phyloP scores from a whole-genome alignment of 768 basidiomycete species.

The Zangia roseola region DNA sequence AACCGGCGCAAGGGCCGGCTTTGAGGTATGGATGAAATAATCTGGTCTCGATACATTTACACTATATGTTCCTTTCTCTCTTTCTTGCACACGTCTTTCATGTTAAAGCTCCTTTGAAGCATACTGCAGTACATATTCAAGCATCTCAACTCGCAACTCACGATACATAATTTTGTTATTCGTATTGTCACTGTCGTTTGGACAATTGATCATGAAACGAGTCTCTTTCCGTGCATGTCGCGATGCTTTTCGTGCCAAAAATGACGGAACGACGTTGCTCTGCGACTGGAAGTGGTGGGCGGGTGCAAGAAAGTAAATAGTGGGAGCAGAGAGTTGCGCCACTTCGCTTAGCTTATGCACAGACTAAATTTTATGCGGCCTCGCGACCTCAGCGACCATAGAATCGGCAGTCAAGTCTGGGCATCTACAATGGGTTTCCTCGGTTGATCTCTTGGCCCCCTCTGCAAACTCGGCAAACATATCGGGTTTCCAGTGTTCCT shows the following conservation, averaged over 20 bases:
- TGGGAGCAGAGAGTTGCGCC: no score
- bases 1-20: conserved; percentile 22
- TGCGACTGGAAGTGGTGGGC: no score
- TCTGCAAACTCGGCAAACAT: conserved; percentile 20
- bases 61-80: background rate
- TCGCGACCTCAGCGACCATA: no score
- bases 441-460: background rate
- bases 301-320: no score
- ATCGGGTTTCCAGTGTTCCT: conserved; percentile 55
- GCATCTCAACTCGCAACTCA: conserved; percentile 3
- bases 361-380: no score
- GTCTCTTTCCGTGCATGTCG: no score
- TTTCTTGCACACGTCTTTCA: background rate
- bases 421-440: background rate
- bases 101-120: conserved; percentile 2
- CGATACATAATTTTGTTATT: conserved; percentile 19
- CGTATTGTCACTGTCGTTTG: conserved; percentile 16
- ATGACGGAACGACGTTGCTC: no score
- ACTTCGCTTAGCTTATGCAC: no score
- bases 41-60: background rate
- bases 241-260: no score
- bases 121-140: conserved; percentile 2
- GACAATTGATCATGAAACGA: background rate
- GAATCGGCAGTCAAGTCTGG: conserved; percentile 2
- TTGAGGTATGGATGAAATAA: conserved; percentile 3